Evolutionary conservation across 2,329 filamentous ascomycete genomes (phyloP).

Genomic region (Aspergillus pseudoterreus): DNA sequence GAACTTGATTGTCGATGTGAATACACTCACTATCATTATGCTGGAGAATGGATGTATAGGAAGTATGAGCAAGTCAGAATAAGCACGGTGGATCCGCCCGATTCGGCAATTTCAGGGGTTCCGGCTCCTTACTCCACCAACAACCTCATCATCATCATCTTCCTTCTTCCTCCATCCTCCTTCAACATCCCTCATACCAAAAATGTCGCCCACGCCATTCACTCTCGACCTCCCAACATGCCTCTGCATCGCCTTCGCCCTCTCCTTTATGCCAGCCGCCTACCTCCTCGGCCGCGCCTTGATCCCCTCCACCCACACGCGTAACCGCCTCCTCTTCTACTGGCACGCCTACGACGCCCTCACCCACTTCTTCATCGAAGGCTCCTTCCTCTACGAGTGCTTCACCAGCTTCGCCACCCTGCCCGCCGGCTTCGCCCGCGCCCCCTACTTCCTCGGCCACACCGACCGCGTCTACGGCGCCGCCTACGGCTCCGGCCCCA

Average conservation of each 20-base stretch:
- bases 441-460: slow-evolving; percentile 52
- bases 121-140: no score
- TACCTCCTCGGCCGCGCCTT: slow-evolving; percentile 47
- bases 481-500: slow-evolving; percentile 53
- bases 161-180: background rate
- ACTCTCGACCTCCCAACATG: slow-evolving; percentile 45
- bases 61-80: no score
- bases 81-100: no score
- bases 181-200: no score
- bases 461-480: slow-evolving; percentile 56
- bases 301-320: slow-evolving; percentile 52
- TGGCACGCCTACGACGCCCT: slow-evolving; percentile 94
- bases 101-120: no score
- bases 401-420: slow-evolving; percentile 66
- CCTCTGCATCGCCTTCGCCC: slow-evolving; percentile 52
- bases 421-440: slow-evolving; percentile 28
- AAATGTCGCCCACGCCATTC: slow-evolving; percentile 27
- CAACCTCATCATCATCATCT: background rate
- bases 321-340: slow-evolving; percentile 75
- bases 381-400: slow-evolving; percentile 87
- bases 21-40: no score
- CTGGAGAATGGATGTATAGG: no score
- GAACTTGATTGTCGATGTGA: no score
- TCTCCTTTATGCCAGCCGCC: slow-evolving; percentile 53
- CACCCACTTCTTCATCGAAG: slow-evolving; percentile 88